Percentiles rank a stretch among this genome's conserved stretches.
Conservation (phyloP, 2,329 filamentous ascomycete species). For the Dendrostoma leiphaemia region DNA sequence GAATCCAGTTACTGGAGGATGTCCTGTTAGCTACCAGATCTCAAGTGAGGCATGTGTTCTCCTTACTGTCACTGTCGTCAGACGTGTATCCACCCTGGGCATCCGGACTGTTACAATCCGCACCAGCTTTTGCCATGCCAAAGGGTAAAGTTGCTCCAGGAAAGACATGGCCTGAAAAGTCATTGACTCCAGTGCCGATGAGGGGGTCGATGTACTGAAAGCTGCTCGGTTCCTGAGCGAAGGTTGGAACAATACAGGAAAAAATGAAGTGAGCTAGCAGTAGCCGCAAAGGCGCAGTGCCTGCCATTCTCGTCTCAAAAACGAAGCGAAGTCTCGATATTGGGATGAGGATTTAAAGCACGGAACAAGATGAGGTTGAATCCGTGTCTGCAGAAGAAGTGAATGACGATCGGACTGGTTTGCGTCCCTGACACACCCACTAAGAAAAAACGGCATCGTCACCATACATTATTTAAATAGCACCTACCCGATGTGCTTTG, state of each 20-base stretch:
- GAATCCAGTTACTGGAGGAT: constrained; percentile 26
- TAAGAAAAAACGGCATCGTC: no score
- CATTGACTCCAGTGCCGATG: constrained; percentile 27
- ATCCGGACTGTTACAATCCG: constrained; percentile 25
- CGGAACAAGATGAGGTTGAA: background rate
- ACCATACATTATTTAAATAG: no score
- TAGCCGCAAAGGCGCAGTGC: background rate
- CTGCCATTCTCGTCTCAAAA: background rate
- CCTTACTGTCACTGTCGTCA: constrained; percentile 24
- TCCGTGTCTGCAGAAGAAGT: no score
- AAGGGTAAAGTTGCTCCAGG: constrained; percentile 28
- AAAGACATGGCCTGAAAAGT: constrained; percentile 30
- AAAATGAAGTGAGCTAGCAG: background rate
- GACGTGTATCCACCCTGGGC: constrained; percentile 27
- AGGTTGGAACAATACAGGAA: background rate
- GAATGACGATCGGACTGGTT: no score
- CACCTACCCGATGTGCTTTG: no score
- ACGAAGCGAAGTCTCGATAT: background rate
- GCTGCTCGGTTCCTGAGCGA: background rate
- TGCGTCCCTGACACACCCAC: no score
- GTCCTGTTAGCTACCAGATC: background rate
- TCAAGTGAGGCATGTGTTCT: background rate
- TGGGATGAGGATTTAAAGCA: background rate
- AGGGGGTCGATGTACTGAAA: constrained; percentile 23
- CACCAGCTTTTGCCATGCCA: constrained; percentile 29